phyloP scores from a whole-genome alignment of 371 early-diverging fungal genomes.

The Mucor ambiguus region DNA sequence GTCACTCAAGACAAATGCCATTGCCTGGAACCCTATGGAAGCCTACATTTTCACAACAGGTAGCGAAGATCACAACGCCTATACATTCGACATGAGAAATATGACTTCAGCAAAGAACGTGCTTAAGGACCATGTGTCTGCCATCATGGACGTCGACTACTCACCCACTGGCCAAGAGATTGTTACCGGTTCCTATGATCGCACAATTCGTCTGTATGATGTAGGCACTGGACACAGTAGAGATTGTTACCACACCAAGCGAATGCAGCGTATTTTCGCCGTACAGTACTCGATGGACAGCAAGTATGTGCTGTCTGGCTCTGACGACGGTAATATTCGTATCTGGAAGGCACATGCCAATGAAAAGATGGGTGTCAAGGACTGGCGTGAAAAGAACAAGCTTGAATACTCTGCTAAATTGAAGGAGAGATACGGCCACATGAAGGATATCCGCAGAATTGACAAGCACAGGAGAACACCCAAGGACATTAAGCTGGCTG shows the following conservation, averaged over 20 bases:
- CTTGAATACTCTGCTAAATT: constrained; percentile 85
- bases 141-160: constrained; percentile 97
- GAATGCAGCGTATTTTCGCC: constrained; percentile 95
- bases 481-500: constrained; percentile 78
- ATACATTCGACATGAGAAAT: constrained; percentile 97
- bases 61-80: constrained; percentile 97
- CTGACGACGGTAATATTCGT: constrained; percentile 98
- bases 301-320: constrained; percentile 96
- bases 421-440: constrained; percentile 92
- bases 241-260: constrained; percentile 98
- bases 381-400: constrained; percentile 82
- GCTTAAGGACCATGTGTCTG: constrained; percentile 95
- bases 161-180: constrained; percentile 97
- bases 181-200: constrained; percentile 96
- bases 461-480: constrained; percentile 87
- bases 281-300: constrained; percentile 95
- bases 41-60: constrained; percentile 88
- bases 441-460: constrained; percentile 93
- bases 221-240: constrained; percentile 81
- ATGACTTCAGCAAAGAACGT: constrained; percentile 83
- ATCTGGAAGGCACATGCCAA: constrained; percentile 97
- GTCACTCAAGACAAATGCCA: constrained; percentile 83
- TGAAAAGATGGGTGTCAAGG: constrained; percentile 80
- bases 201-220: constrained; percentile 92
- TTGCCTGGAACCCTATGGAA: constrained; percentile 98